phyloP scores from a whole-genome alignment of 1,284 basidiomycete genomes.

The Tylopilus sp. region DNA sequence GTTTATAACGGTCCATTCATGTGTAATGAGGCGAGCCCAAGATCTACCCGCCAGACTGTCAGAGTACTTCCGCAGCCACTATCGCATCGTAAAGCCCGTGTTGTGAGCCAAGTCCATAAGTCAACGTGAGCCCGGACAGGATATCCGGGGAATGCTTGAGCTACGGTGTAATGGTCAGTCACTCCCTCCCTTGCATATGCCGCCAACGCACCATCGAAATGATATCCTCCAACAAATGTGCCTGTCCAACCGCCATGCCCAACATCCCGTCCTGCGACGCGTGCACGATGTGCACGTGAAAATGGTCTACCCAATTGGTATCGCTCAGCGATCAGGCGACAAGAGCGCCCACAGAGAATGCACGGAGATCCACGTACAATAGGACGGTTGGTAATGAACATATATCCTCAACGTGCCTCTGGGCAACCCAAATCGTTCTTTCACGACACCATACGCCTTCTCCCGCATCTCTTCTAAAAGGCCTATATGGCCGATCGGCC shows the following conservation, averaged over 20 bases:
- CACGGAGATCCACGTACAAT: conserved; percentile 66
- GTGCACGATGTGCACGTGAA: conserved; percentile 93
- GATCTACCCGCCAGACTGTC: too few relatives aligned
- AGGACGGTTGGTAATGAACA: conserved; percentile 94
- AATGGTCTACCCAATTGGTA: conserved; percentile 83
- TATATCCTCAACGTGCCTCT: conserved; percentile 71
- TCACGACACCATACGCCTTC: conserved; percentile 51
- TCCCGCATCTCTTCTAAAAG: conserved; percentile 67
- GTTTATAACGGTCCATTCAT: too few relatives aligned
- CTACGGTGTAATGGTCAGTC: conserved; percentile 44
- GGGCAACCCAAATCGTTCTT: conserved; percentile 60
- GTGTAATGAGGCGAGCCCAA: too few relatives aligned
- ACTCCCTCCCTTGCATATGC: too few relatives aligned
- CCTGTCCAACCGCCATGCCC: conserved; percentile 85
- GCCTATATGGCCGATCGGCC: conserved; percentile 55
- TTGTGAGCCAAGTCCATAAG: conserved; percentile 76
- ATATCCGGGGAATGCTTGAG: conserved; percentile 39
- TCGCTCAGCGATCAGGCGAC: neutral
- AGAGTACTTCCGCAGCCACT: conserved; percentile 19
- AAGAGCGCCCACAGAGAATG: neutral
- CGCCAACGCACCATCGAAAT: conserved; percentile 75
- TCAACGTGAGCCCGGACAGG: conserved; percentile 71
- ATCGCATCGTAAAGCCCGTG: conserved; percentile 27
- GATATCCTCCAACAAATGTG: conserved; percentile 90
- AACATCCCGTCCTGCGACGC: conserved; percentile 55